Evolutionary conservation across 2,329 filamentous ascomycete genomes (phyloP).

Genomic region (Phaeosphaeriaceae sp.): DNA sequence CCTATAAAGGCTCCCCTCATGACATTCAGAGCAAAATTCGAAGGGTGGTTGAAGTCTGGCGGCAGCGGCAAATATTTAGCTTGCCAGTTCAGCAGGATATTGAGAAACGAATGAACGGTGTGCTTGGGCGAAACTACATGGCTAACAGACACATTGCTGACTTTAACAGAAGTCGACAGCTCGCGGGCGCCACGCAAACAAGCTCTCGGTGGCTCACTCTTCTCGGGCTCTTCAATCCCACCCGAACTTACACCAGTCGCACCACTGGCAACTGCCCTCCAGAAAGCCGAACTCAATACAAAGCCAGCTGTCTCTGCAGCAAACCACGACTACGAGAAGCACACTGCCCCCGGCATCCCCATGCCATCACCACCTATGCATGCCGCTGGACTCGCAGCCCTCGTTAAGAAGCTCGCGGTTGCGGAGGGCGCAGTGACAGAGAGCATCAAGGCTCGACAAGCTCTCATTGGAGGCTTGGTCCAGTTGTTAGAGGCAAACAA

Average conservation of each 20-base stretch:
- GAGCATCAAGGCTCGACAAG: slow-evolving; percentile 82
- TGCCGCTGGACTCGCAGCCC: slow-evolving; percentile 83
- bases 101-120: slow-evolving; percentile 80
- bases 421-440: slow-evolving; percentile 90
- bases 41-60: slow-evolving; percentile 94
- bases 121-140: slow-evolving; percentile 19
- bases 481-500: slow-evolving; percentile 79
- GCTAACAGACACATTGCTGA: slow-evolving; percentile 5
- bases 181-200: slow-evolving; percentile 61
- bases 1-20: slow-evolving; percentile 82
- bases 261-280: slow-evolving; percentile 73
- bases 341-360: slow-evolving; percentile 72
- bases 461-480: slow-evolving; percentile 80
- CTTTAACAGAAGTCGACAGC: slow-evolving; percentile 60
- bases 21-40: slow-evolving; percentile 89
- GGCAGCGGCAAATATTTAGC: slow-evolving; percentile 84
- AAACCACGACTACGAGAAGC: slow-evolving; percentile 81
- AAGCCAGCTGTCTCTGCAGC: slow-evolving; percentile 73
- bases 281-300: slow-evolving; percentile 73
- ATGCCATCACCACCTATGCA: slow-evolving; percentile 86
- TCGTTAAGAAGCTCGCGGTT: slow-evolving; percentile 87
- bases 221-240: slow-evolving; percentile 69
- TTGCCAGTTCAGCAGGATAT: slow-evolving; percentile 78
- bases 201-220: slow-evolving; percentile 72
- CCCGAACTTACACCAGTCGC: slow-evolving; percentile 79